Conservation (phyloP, 108 stramenopile species). For the Bacterosira constricta region DNA sequence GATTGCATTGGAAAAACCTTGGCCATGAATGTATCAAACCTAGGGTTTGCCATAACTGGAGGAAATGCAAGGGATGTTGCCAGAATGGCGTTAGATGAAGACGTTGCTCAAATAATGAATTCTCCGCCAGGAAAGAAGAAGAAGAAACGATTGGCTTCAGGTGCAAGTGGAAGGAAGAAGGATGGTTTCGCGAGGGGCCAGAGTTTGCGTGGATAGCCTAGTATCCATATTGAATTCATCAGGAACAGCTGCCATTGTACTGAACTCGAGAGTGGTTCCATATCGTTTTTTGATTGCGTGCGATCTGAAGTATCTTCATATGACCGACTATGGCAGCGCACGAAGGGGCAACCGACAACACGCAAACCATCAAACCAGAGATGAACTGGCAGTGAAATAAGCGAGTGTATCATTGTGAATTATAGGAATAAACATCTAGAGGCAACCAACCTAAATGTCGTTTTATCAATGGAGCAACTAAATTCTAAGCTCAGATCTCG, state of each 20-base stretch:
- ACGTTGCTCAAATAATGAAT: neutral
- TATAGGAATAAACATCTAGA: too few relatives aligned
- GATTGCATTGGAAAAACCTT: slow-evolving; percentile 15
- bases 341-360: too few relatives aligned
- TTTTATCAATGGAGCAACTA: too few relatives aligned
- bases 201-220: slow-evolving; percentile 43
- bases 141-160: slow-evolving; percentile 41
- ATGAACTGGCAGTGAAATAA: too few relatives aligned
- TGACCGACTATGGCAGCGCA: too few relatives aligned
- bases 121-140: slow-evolving; percentile 28
- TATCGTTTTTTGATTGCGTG: too few relatives aligned
- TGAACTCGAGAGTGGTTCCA: too few relatives aligned
- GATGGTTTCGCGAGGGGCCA: slow-evolving; percentile 46
- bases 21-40: slow-evolving; percentile 26
- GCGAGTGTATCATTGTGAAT: too few relatives aligned
- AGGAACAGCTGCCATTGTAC: neutral
- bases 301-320: too few relatives aligned
- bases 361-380: too few relatives aligned
- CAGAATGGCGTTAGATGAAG: slow-evolving; percentile 1
- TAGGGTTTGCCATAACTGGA: slow-evolving; percentile 40
- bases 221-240: neutral
- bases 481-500: too few relatives aligned
- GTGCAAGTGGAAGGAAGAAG: slow-evolving; percentile 31
- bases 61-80: slow-evolving; percentile 30
- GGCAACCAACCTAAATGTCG: too few relatives aligned